These are phyloP conservation scores for Talaromyces sp. DNA, from an alignment of 2,329 filamentous ascomycete species.

Conservation along the genomic window DNA sequence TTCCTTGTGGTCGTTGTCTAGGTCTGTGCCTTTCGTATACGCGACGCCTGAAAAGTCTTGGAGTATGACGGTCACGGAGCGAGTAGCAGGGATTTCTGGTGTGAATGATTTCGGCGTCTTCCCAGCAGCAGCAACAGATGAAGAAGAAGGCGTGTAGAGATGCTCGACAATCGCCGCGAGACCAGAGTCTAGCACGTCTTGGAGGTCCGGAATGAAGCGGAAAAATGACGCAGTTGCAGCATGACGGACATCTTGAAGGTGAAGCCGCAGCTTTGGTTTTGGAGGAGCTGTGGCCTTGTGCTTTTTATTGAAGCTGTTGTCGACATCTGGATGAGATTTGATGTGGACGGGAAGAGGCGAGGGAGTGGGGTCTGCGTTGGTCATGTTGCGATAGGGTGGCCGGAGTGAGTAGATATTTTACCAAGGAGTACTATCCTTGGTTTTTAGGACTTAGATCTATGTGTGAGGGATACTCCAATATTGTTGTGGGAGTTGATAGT, in stretches of 20 bases:
- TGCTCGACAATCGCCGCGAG: slow-evolving; percentile 63
- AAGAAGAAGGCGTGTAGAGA: slow-evolving; percentile 54
- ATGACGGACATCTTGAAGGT: slow-evolving; percentile 42
- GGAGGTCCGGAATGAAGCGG: slow-evolving; percentile 54
- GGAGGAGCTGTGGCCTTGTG: slow-evolving; percentile 1
- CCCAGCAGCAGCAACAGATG: not conserved
- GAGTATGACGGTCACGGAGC: slow-evolving; percentile 78
- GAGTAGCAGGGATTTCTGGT: slow-evolving; percentile 55
- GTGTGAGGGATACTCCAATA: not conserved
- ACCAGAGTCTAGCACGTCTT: slow-evolving; percentile 54
- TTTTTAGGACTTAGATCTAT: not conserved
- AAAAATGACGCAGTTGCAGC: slow-evolving; percentile 64
- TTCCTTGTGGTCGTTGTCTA: slow-evolving; percentile 84
- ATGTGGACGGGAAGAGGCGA: slow-evolving; percentile 5
- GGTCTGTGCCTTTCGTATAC: slow-evolving; percentile 74
- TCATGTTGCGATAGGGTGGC: slow-evolving; percentile 1
- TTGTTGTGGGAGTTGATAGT: not conserved
- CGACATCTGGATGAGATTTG: not conserved
- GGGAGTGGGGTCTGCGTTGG: not conserved
- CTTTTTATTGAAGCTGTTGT: not conserved
- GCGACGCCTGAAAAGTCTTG: slow-evolving; percentile 77
- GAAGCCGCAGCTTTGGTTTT: slow-evolving; percentile 14
- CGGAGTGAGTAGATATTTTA: not conserved
- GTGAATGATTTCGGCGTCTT: slow-evolving; percentile 16
- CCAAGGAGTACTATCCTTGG: not conserved